These are phyloP conservation scores for Aspergillus pseudoglaucus DNA, from an alignment of 2,329 filamentous ascomycete genomes.

Conservation along the genomic window DNA sequence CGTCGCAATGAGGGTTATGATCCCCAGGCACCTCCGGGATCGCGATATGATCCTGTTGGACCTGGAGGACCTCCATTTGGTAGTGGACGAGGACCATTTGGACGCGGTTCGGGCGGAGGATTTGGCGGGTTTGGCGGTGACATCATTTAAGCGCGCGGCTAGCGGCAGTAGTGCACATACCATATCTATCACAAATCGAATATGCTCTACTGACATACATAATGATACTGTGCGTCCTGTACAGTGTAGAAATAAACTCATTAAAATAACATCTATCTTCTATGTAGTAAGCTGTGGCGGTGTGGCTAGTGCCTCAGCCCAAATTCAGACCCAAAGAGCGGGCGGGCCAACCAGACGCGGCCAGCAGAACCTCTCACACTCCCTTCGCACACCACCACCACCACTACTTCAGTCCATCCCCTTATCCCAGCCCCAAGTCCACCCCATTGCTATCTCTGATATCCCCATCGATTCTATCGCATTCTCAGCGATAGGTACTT, in stretches of 20 bases:
- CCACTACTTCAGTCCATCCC: constrained; percentile 2
- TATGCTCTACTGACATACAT: too few relatives aligned
- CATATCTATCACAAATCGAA: not conserved
- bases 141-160: constrained; percentile 30
- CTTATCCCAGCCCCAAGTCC: not conserved
- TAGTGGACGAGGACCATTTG: constrained; percentile 41
- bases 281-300: constrained; percentile 34
- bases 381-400: constrained; percentile 4
- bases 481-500: constrained; percentile 6
- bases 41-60: constrained; percentile 83
- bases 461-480: constrained; percentile 4
- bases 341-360: constrained; percentile 6
- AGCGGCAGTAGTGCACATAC: not conserved
- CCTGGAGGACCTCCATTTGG: constrained; percentile 54
- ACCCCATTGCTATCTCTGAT: constrained; percentile 1
- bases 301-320: not conserved
- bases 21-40: constrained; percentile 73
- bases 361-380: not conserved
- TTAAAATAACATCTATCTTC: not conserved
- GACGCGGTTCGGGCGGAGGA: constrained; percentile 43
- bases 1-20: constrained; percentile 50
- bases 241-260: too few relatives aligned
- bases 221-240: too few relatives aligned
- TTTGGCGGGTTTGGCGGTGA: constrained; percentile 37
- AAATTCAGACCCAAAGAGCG: not conserved